phyloP scores from a whole-genome alignment of 768 basidiomycete genomes.

The Suillus clintonianus region DNA sequence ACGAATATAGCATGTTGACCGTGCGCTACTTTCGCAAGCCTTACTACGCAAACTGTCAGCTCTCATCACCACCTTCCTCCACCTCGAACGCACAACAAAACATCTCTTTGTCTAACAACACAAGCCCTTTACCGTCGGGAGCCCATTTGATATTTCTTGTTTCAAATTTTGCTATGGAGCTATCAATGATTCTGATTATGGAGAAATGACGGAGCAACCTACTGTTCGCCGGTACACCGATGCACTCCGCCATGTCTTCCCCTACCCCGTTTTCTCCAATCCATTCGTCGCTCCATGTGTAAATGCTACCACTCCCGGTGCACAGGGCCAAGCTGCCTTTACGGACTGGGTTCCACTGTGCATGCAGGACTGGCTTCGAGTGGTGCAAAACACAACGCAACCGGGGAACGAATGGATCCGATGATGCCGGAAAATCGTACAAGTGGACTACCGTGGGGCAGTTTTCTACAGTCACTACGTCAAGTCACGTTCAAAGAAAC shows the following conservation, averaged over 20 bases:
- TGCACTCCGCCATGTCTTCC: conserved; percentile 84
- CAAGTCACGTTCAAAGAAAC: conserved; percentile 1
- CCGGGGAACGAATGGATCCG: conserved; percentile 57
- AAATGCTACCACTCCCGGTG: conserved; percentile 66
- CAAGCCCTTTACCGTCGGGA: conserved; percentile 82
- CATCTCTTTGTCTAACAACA: conserved; percentile 71
- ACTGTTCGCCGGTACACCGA: conserved; percentile 88
- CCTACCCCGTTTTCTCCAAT: conserved; percentile 57
- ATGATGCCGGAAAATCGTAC: conserved; percentile 67
- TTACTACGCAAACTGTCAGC: not conserved
- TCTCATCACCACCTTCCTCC: conserved; percentile 39
- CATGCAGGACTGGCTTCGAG: conserved; percentile 58
- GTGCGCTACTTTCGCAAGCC: not conserved
- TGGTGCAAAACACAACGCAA: conserved; percentile 72
- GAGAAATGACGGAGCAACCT: conserved; percentile 11
- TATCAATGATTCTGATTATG: not conserved
- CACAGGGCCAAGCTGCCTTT: conserved; percentile 68
- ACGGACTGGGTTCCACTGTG: conserved; percentile 85
- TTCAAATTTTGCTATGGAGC: conserved; percentile 63
- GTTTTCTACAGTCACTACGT: conserved; percentile 46
- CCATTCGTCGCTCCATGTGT: conserved; percentile 87
- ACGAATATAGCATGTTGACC: too few species aligned
- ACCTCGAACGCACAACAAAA: conserved; percentile 91
- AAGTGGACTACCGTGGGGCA: conserved; percentile 66
- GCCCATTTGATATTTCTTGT: conserved; percentile 75